A percentile compares a stretch with the other conserved stretches of the same genome.
phyloP scores from a whole-genome alignment of 2,329 filamentous ascomycete genomes.

The Mycosphaerelloides madeirae region DNA sequence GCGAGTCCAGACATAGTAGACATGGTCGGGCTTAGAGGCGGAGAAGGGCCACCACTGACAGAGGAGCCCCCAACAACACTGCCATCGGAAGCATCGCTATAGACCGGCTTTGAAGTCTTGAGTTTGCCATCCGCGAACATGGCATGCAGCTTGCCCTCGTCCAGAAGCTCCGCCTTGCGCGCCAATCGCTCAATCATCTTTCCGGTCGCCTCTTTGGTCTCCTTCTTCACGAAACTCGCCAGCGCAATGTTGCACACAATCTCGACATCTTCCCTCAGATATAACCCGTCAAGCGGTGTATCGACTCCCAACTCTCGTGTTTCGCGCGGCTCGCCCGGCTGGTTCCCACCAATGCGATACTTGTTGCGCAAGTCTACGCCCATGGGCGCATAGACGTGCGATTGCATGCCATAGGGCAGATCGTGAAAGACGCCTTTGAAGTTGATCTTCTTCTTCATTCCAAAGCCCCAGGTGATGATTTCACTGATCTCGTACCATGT shows the following conservation, averaged over 20 bases:
- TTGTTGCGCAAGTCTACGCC: constrained; percentile 63
- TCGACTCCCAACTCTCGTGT: constrained; percentile 60
- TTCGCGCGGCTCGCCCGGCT: constrained; percentile 62
- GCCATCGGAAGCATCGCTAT: constrained; percentile 15
- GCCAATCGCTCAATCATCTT: constrained; percentile 65
- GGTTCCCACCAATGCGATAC: constrained; percentile 64
- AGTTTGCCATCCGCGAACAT: constrained; percentile 64
- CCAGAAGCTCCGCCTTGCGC: constrained; percentile 63
- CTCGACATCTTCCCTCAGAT: constrained; percentile 66
- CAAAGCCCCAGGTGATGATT: constrained; percentile 64
- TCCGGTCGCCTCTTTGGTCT: constrained; percentile 62
- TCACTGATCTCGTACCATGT: constrained; percentile 71
- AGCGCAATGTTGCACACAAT: constrained; percentile 62
- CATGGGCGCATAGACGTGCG: constrained; percentile 65
- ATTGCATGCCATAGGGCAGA: constrained; percentile 67
- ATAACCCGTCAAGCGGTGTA: constrained; percentile 60
- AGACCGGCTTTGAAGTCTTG: constrained; percentile 52
- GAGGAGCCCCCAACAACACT: constrained; percentile 3
- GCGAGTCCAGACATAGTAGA: constrained; percentile 10
- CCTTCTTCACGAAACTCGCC: constrained; percentile 60
- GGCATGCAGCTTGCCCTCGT: constrained; percentile 60
- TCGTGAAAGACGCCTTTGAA: constrained; percentile 71
- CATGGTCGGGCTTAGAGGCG: constrained; percentile 18
- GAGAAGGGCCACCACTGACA: not conserved
- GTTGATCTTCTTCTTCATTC: constrained; percentile 60